Conservation (phyloP, 202 grass and related monocot genomes). For the Schoenoplectus tabernaemontani region DNA sequence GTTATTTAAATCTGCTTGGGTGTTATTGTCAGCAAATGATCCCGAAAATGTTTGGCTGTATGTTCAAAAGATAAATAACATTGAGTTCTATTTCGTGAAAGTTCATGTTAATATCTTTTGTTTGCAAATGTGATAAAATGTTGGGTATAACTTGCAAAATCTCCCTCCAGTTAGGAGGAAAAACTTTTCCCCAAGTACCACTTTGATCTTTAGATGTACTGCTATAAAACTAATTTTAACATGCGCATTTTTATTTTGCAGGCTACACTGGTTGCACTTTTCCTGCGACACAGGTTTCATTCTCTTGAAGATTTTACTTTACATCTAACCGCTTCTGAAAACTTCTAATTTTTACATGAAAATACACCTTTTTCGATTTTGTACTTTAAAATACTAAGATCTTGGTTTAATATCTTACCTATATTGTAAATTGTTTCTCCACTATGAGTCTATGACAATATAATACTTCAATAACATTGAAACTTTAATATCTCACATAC, state of each 20-base stretch:
- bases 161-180: not conserved
- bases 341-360: not conserved
- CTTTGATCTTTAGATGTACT: not conserved
- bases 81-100: not conserved
- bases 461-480: not conserved
- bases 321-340: not conserved
- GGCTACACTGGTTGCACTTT: conserved; percentile 52
- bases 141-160: not conserved
- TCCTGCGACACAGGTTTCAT: conserved; percentile 52
- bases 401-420: not conserved
- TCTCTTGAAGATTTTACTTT: conserved; percentile 19
- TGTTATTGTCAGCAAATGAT: not conserved
- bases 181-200: not conserved
- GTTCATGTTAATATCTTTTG: not conserved
- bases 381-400: not conserved
- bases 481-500: not conserved
- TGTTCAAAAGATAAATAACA: not conserved
- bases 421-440: not conserved
- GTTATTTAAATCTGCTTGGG: not conserved
- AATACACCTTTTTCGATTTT: not conserved
- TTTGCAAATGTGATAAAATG: not conserved
- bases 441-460: no score
- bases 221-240: not conserved
- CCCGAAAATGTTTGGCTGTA: not conserved
- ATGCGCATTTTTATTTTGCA: conserved; percentile 34